Base-by-base conservation (phyloP, 805 yeast genomes). In the Lipomyces sp. region DNA sequence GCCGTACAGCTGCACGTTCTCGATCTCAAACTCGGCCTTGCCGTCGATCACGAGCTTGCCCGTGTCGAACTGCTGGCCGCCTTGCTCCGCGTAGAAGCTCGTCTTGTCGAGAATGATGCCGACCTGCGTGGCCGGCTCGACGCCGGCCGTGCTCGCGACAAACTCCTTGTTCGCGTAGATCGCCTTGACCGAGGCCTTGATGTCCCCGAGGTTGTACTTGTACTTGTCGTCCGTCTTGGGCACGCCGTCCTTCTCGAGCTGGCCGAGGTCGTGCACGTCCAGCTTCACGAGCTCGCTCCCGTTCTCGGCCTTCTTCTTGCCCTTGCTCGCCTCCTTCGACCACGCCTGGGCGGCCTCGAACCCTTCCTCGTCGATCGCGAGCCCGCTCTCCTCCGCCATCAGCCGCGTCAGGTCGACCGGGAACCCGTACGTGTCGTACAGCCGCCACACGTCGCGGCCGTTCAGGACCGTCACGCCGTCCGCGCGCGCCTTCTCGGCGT, bases 331-430 rank as follows among this genome's bases (percentile, higher is more conserved):
- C 74, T 90, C 97, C 68, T 84, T 81, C 10, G 96, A 86, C 61
- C 83, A 95, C 58, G 80, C 78, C 68, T 83, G 86, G 43, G 98
- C 98, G 61, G 80, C 80, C 70, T 90, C 97, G 65, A 93, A 93
- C 32, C 87, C 98, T 44, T 75, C 82, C 68, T 89, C 95, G 68
- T 93, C 97, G 58, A 93, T 91, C 63, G 82, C 83, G 63, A 93
- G 79, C 18, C 95, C 95, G 53, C 93, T 87, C 72, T 93, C 99
- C 71, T 91, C 98, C 40, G 98, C 98, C 99, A 93, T 93, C 67
- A 93, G 79, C 68, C 96, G 82, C 28, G 99, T 93, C 67, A 93
- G 79, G 72, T 93, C 99, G 50, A 89, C 97, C 34, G 99, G 99
- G 85, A 93, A 93, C 52, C 99, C 99, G 66, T 91, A 93, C 11